Evolutionary conservation across 805 yeast genomes (phyloP), one percentile per base, ranked within the genome.

Genomic region (Tetrapisispora arboricola): DNA sequence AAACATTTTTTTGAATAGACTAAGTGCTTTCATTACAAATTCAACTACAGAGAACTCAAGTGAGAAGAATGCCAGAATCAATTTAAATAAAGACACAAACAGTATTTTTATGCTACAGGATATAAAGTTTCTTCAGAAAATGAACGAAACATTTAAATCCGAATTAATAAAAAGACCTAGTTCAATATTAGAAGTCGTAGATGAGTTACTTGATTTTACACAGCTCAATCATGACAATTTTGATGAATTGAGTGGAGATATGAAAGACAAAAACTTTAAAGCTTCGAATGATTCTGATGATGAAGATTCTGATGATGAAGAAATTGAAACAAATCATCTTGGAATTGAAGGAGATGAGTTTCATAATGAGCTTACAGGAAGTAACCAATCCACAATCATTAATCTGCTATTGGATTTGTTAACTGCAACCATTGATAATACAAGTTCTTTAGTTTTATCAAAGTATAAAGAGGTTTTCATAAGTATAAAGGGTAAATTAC

Each of bases 71-170:
- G 20, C 19, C 2, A 10, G 12, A 19, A 8, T 10, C n/a, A n/a
- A n/a, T 20, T 10, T 25, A 22, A 12, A 15, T 4, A 65, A 62
- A 2, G 64, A 16, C n/a, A 18, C 65, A 5, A 68, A 71, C 44
- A 80, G 84, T n/a, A 70, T 75, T 39, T 49, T 70, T 7, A 66
- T 73, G 40, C 61, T 84, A 28, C 61, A 76, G 6, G 80, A 82
- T 51, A 63, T 85, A 44, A 73, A 80, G 44, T 53, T 85, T 10
- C 58, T 88, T 38, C 92, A 86, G 53, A 59, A 63, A 25, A 61
- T 84, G 26, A 75, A 78, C 19, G 70, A 71, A 4, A 65, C 67
- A 13, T 78, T 80, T 52, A 80, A 75, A 44, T 75, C 77, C 8
- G 68, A 67, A 17, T 42, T 68, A 20, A 44, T 64, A 17, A 62